phyloP scores from a whole-genome alignment of 495 filamentous ascomycete species.

The Ascobolus immersus region DNA sequence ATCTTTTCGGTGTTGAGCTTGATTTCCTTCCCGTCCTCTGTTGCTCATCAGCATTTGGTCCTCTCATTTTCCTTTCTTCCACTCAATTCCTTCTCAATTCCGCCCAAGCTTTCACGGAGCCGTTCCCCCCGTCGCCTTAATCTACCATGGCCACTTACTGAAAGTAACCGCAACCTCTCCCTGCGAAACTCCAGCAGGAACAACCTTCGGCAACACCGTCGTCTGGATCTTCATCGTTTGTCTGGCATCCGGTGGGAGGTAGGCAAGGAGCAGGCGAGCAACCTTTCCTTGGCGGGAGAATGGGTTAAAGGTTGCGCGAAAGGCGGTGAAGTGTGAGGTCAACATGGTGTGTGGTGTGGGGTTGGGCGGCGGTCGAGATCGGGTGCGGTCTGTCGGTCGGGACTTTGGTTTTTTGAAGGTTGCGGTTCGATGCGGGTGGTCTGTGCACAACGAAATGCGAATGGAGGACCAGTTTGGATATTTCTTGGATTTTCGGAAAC shows the following conservation, averaged over 20 bases:
- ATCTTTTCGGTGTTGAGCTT: constrained; percentile 43
- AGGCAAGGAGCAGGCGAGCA: constrained; percentile 72
- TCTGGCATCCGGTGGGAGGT: constrained; percentile 47
- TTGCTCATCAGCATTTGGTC: constrained; percentile 4
- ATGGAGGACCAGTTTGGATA: too few relatives aligned
- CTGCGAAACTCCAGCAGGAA: constrained; percentile 16
- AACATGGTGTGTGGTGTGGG: constrained; percentile 37
- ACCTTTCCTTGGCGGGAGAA: constrained; percentile 54
- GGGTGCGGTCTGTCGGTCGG: not conserved
- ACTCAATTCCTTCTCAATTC: constrained; percentile 2
- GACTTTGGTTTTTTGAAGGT: not conserved
- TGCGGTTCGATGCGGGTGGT: too few relatives aligned
- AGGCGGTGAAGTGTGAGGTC: constrained; percentile 58
- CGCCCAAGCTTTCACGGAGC: constrained; percentile 1
- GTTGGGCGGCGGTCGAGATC: not conserved
- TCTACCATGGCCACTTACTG: constrained; percentile 29
- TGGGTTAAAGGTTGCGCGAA: constrained; percentile 72
- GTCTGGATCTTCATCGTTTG: constrained; percentile 52
- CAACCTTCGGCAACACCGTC: constrained; percentile 39
- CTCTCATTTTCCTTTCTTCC: not conserved
- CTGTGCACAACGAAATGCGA: too few relatives aligned
- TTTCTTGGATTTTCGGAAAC: too few relatives aligned
- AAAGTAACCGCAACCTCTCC: constrained; percentile 52
- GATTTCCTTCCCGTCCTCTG: constrained; percentile 67
- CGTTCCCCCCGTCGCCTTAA: not conserved